Evolutionary conservation across 768 basidiomycete species (phyloP), one percentile per base, ranked within the genome.

Genomic region (Solioccasus polychromus): DNA sequence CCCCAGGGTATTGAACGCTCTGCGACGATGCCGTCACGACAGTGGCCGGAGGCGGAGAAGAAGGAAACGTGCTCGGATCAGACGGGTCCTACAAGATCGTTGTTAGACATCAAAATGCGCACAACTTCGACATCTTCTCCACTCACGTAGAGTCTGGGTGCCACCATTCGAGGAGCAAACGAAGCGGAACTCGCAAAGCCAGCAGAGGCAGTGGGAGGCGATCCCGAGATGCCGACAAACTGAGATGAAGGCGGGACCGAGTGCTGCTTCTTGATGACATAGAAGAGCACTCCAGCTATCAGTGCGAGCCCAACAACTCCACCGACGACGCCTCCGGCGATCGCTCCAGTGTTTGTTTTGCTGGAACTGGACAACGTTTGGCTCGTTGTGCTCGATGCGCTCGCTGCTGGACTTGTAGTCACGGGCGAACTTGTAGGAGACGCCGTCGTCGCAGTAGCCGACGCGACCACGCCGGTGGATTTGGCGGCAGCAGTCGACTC

Each of bases 271-370:
- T 39, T 60, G 25, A 64, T 50, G 51, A 73, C 69, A 70, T 74
- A 82, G 42, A 72, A 53, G 6, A 63, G 34, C 6, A 55, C 50
- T 1, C 61, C 74, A 5, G 55, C 71, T 11, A 82, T 62, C 35
- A 75, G 50, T 8, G 69, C 74, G 17, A 78, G 45, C 15, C 61
- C 70, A 23, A 77, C 69, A 1, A 84, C 76, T 15, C 84, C 83
- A 31, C 83, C 83, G 0, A 77, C 79, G 28, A 85, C 83, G n/a
- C 78, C 79, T 3, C 81, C 82, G 3, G 77, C 71, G 32, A 85
- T 83, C 7, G 79, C 78, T 3, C 77, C 81, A 1, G 75, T 66
- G 52, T 78, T 66, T 15, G 53, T 44, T 14, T 12, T 43, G 19
- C 32, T 51, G n/a, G n/a, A n/a, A n/a, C n/a, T n/a, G n/a, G n/a